Evolutionary conservation across 306 rosid species (phyloP).

Genomic region (Sindora glabra): DNA sequence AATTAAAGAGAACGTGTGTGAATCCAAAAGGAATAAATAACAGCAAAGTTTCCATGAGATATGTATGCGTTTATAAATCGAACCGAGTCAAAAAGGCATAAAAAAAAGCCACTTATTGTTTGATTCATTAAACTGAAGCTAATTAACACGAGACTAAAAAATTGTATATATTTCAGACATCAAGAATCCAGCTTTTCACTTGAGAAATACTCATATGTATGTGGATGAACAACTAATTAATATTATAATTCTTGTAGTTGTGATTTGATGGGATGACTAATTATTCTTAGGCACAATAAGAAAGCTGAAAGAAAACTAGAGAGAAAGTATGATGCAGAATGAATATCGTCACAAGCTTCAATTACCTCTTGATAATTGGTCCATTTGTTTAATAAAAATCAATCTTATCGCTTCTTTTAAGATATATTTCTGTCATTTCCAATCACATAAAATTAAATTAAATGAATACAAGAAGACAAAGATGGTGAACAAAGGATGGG

Average conservation of each 20-base stretch:
- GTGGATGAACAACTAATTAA: background rate
- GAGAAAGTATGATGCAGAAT: background rate
- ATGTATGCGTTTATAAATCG: background rate
- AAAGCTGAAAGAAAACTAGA: background rate
- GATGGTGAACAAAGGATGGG: slow-evolving; percentile 27
- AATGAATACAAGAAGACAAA: slow-evolving; percentile 24
- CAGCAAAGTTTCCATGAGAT: slow-evolving; percentile 6
- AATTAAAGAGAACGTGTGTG: slow-evolving; percentile 35
- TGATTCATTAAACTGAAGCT: background rate
- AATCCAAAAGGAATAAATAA: slow-evolving; percentile 16
- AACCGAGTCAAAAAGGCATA: slow-evolving; percentile 17
- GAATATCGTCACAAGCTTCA: slow-evolving; percentile 1
- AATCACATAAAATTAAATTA: slow-evolving; percentile 17
- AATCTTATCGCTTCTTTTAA: slow-evolving; percentile 3
- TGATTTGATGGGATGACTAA: slow-evolving; percentile 5
- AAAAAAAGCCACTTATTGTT: background rate
- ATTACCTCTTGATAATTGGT: background rate
- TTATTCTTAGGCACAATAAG: background rate
- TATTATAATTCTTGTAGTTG: background rate
- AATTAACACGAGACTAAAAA: background rate
- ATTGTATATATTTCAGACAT: background rate
- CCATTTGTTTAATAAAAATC: slow-evolving; percentile 7
- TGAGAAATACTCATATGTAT: background rate
- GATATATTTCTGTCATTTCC: slow-evolving; percentile 18
- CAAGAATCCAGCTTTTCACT: slow-evolving; percentile 22